Base-by-base conservation (phyloP, 805 yeast genomes). In the Metschnikowia proteae region DNA sequence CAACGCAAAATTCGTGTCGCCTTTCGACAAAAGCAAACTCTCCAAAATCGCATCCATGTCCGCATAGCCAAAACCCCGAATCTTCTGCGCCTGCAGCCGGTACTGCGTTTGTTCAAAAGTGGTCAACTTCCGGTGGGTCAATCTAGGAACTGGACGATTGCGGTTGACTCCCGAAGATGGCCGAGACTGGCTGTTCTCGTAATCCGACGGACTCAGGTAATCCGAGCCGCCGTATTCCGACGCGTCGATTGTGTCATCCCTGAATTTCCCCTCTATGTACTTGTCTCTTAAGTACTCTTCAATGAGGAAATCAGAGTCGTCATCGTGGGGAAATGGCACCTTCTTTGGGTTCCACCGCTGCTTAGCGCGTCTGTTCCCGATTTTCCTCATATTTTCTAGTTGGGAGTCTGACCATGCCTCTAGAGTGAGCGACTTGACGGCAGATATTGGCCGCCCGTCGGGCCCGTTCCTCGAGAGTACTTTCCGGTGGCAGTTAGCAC, bases 401-500 rank as follows among this genome's bases (percentile, higher is more conserved):
- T 88, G 88, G 5, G 70, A 71, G 4, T 63, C 63, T 0, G 74
- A 56, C 96, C 96, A 88, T 3, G 71, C 66, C 56, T 88, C 96
- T 61, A 85, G 71, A 4, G 90, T 81, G 46, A 88, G 68, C 0
- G 91, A 84, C 59, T 86, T 86, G 6, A 87, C 88, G 44, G 72
- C 67, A 4, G 91, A 83, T 9, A 83, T 65, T 17, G 55, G 56
- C 28, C 57, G 59, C 36, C 81, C 81, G 1, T 73, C 57, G 0
- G 89, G 87, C 0, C 68, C 69, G 25, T 45, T 30, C 13, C 29
- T 39, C 7, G 53, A 43, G 23, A 73, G 60, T 38, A 87, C 70
- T 48, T 78, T 78, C 51, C 88, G 73, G 65, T 88, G 96, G 31
- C 83, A 75, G 3, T 88, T 81, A 6, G 95, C 92, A 74, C 96